phyloP scores from a whole-genome alignment of 2,329 filamentous ascomycete genomes.

The Curvularia hawaiiensis region DNA sequence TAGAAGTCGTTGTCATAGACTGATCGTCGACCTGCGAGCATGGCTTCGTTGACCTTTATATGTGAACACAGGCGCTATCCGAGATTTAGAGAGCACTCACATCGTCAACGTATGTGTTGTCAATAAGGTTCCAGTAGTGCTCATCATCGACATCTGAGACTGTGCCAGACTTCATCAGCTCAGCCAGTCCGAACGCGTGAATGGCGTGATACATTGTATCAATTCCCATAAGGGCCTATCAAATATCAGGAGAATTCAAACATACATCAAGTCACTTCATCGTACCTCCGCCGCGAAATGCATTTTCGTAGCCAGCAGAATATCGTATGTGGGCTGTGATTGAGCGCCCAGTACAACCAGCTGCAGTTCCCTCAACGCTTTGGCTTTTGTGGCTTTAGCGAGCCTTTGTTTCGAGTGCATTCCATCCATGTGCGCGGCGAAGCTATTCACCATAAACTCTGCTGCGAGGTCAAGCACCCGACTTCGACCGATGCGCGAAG shows the following conservation, averaged over 20 bases:
- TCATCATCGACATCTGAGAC: conserved; percentile 32
- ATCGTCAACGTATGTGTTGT: conserved; percentile 43
- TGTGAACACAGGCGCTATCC: conserved; percentile 6
- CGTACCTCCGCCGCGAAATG: conserved; percentile 38
- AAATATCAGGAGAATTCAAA: conserved; percentile 8
- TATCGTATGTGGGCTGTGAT: conserved; percentile 28
- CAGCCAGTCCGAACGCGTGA: conserved; percentile 34
- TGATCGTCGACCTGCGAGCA: conserved; percentile 33
- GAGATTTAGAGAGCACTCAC: conserved; percentile 20
- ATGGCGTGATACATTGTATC: conserved; percentile 36
- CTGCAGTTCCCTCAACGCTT: conserved; percentile 32
- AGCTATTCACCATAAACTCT: conserved; percentile 34
- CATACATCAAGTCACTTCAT: not conserved
- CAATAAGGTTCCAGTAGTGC: conserved; percentile 39
- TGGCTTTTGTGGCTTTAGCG: conserved; percentile 31
- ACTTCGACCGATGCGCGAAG: conserved; percentile 34
- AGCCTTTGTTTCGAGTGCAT: conserved; percentile 27
- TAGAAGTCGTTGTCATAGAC: conserved; percentile 39
- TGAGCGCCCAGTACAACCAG: conserved; percentile 21
- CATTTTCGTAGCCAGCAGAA: conserved; percentile 36
- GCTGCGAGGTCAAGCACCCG: conserved; percentile 35
- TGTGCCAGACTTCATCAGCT: conserved; percentile 32
- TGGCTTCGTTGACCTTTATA: conserved; percentile 36
- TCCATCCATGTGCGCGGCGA: conserved; percentile 26
- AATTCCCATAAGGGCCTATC: conserved; percentile 31